A percentile compares a stretch with the other conserved stretches of the same genome.
Evolutionary conservation across 2,329 filamentous ascomycete species (phyloP).

Genomic region (Colletotrichum camelliae): DNA sequence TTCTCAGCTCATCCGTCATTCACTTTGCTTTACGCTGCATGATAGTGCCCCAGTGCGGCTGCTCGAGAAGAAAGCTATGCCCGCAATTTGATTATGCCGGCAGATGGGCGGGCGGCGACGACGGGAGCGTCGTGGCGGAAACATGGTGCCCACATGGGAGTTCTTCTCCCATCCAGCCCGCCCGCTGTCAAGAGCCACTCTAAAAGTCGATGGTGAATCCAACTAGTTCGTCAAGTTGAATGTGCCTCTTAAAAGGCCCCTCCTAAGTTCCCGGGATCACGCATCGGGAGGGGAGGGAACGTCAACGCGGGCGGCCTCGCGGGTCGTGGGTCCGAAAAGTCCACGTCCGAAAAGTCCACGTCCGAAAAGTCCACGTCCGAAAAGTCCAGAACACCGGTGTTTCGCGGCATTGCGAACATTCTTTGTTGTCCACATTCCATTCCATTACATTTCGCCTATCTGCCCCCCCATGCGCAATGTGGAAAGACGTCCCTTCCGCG

Average conservation of each 20-base stretch:
- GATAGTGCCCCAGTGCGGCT: not conserved
- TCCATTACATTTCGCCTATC: not conserved
- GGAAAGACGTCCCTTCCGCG: not conserved
- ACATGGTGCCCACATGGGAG: not conserved
- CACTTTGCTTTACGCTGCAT: not conserved
- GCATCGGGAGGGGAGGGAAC: not conserved
- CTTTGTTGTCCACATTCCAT: not conserved
- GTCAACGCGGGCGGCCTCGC: not conserved
- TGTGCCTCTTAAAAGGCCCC: not conserved
- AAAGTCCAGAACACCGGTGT: not conserved
- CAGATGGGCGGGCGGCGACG: not conserved
- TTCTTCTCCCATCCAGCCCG: not conserved
- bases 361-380: not conserved
- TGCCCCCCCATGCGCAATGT: not conserved
- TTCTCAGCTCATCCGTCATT: not conserved
- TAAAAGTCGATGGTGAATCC: not conserved
- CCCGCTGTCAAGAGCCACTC: not conserved
- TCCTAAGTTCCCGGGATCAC: not conserved
- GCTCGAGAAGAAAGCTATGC: not conserved
- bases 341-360: not conserved
- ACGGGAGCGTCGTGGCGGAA: not conserved
- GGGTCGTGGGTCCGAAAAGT: not conserved
- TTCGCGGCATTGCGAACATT: not conserved
- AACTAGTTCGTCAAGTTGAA: constrained; percentile 13
- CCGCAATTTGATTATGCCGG: not conserved